phyloP scores from a whole-genome alignment of 2,329 filamentous ascomycete species.

The Botryotinia narcissicola region DNA sequence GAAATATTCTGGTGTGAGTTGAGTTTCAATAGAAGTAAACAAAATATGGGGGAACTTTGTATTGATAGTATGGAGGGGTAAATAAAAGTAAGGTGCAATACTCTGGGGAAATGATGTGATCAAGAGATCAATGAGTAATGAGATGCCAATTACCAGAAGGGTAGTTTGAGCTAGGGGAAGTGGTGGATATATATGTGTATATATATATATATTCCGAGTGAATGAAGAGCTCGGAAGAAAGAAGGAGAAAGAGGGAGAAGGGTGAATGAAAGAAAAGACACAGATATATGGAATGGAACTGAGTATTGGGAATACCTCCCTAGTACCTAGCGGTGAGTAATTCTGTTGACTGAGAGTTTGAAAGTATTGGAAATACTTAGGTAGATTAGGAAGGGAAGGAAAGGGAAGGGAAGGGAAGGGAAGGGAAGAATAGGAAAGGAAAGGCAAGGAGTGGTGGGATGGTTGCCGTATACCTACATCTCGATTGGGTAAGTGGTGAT shows the following conservation, averaged over 20 bases:
- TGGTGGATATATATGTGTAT: not conserved
- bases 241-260: not conserved
- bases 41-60: not conserved
- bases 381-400: not conserved
- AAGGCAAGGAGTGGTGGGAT: too few species aligned
- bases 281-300: not conserved
- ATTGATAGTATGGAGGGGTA: not conserved
- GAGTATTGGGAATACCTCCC: not conserved
- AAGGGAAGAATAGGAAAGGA: too few species aligned
- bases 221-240: not conserved
- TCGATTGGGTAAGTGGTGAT: not conserved
- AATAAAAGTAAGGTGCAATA: not conserved
- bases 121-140: not conserved
- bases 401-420: not conserved
- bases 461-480: not conserved
- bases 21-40: not conserved
- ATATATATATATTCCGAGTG: not conserved
- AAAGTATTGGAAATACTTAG: not conserved
- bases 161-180: not conserved
- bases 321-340: constrained; percentile 4
- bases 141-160: not conserved
- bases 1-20: not conserved
- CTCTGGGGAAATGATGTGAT: constrained; percentile 16
- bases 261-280: not conserved
- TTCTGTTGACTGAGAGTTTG: not conserved